Evolutionary conservation across 768 basidiomycete species (phyloP).

Genomic region (Amanita exitialis): DNA sequence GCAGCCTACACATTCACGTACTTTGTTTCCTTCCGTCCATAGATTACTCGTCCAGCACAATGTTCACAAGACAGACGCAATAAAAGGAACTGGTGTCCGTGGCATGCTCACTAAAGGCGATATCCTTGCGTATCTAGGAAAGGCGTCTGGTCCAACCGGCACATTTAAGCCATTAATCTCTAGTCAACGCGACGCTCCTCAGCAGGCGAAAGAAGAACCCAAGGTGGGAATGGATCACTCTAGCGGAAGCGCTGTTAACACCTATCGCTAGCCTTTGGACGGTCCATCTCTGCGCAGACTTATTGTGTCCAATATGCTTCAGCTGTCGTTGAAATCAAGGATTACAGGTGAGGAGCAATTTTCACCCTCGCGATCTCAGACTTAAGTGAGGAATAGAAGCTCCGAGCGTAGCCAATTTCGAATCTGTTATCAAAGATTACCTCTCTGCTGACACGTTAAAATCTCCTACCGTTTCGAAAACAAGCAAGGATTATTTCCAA

Average conservation of each 20-base stretch:
- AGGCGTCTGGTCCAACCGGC: slow-evolving; percentile 68
- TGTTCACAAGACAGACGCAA: slow-evolving; percentile 47
- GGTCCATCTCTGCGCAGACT: slow-evolving; percentile 54
- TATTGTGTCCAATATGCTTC: slow-evolving; percentile 52
- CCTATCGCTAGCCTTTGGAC: slow-evolving; percentile 38
- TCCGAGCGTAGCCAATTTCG: slow-evolving; percentile 45
- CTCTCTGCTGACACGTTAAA: slow-evolving; percentile 20
- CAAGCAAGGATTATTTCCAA: slow-evolving; percentile 3
- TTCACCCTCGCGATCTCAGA: background rate
- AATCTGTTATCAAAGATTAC: slow-evolving; percentile 70
- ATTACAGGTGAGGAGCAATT: slow-evolving; percentile 28
- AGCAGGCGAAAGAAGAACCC: slow-evolving; percentile 19
- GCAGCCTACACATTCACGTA: slow-evolving; percentile 44
- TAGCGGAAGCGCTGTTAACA: background rate
- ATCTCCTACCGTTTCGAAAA: background rate
- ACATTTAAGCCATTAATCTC: slow-evolving; percentile 47
- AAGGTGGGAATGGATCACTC: slow-evolving; percentile 22
- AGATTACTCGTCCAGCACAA: slow-evolving; percentile 65
- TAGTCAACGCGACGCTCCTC: slow-evolving; percentile 23
- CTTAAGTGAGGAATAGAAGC: slow-evolving; percentile 18
- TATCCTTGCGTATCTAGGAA: slow-evolving; percentile 77
- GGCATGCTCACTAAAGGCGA: slow-evolving; percentile 98
- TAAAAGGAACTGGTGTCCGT: slow-evolving; percentile 82
- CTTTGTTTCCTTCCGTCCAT: slow-evolving; percentile 85
- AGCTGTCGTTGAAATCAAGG: slow-evolving; percentile 41